These are phyloP conservation scores for Isoetes taiwanensis DNA, from an alignment of 75 land plant genomes.

Conservation along the genomic window DNA sequence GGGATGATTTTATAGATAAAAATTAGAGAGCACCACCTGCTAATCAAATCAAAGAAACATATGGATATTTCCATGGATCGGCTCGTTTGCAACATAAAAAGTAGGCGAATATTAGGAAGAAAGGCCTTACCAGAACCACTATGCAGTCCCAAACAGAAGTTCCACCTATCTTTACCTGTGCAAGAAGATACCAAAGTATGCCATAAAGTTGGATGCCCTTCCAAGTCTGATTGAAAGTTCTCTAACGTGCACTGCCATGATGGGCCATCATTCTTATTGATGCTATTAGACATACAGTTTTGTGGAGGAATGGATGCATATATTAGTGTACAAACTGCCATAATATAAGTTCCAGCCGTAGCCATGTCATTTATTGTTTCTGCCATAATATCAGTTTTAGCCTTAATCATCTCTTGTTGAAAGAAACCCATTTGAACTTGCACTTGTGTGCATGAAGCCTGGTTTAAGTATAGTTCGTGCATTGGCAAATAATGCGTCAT, in stretches of 20 bases:
- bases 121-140: no score
- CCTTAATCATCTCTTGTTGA: slow-evolving; percentile 32
- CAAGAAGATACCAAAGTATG: slow-evolving; percentile 44
- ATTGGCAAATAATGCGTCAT: slow-evolving; percentile 86
- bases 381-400: slow-evolving; percentile 33
- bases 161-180: slow-evolving; percentile 42
- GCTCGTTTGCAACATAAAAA: no score
- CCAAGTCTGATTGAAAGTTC: slow-evolving; percentile 51
- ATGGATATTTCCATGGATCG: no score
- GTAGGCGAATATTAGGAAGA: no score
- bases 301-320: slow-evolving; percentile 63
- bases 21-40: no score
- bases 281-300: slow-evolving; percentile 64
- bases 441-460: no score
- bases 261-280: slow-evolving; percentile 40
- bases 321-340: slow-evolving; percentile 81
- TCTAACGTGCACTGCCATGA: slow-evolving; percentile 82
- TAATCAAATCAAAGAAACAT: no score
- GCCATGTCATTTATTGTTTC: slow-evolving; percentile 79
- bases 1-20: no score
- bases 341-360: slow-evolving; percentile 59
- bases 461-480: slow-evolving; percentile 58
- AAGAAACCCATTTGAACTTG: slow-evolving; percentile 18
- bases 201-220: slow-evolving; percentile 72
- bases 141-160: no score